phyloP scores from a whole-genome alignment of 31 red algal species.

The Pterothamnion heteromorphum region DNA sequence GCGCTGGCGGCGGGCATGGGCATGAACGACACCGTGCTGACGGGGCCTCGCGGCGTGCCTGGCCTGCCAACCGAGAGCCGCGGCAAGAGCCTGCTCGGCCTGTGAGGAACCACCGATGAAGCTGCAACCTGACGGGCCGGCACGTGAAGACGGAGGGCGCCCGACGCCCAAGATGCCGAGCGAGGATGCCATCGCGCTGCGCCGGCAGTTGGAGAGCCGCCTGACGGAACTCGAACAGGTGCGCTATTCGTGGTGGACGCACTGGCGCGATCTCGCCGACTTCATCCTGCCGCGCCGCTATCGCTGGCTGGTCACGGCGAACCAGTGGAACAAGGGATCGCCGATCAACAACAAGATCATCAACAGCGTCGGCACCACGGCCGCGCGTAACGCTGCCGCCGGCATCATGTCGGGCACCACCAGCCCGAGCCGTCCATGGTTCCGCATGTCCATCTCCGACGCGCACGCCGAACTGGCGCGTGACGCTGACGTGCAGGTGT shows the following conservation, averaged over 20 bases:
- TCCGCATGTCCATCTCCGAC: background rate
- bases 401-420: background rate
- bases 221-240: background rate
- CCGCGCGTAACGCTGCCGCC: background rate
- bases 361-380: background rate
- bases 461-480: background rate
- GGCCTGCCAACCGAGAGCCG: too few species aligned
- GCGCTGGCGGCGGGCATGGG: too few species aligned
- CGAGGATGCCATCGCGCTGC: too few species aligned
- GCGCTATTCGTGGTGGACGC: background rate
- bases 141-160: too few species aligned
- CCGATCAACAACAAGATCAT: background rate
- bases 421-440: background rate
- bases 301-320: background rate
- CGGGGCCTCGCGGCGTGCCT: too few species aligned
- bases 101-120: too few species aligned
- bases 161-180: too few species aligned
- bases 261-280: background rate
- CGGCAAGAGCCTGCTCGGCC: too few species aligned
- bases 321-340: background rate
- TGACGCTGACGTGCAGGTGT: background rate
- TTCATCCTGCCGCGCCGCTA: background rate
- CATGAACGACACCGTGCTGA: too few species aligned
- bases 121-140: too few species aligned
- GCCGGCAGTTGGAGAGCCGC: too few species aligned